phyloP scores from a whole-genome alignment of 2,329 filamentous ascomycete genomes.

The Calonectria multiphialidica region DNA sequence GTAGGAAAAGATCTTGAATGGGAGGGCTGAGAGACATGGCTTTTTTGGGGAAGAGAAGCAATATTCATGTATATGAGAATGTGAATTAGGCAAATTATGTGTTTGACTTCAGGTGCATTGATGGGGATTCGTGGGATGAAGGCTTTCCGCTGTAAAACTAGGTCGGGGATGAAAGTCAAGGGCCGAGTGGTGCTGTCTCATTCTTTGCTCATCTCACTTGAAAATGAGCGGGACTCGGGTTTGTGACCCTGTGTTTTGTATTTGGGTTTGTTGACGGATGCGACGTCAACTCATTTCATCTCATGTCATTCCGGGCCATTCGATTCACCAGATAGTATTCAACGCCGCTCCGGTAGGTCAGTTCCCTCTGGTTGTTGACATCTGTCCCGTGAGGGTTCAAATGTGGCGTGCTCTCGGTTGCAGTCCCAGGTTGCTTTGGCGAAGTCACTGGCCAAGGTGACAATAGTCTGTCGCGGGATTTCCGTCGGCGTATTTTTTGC shows the following conservation, averaged over 20 bases:
- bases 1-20: slow-evolving; percentile 40
- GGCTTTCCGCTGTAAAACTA: background rate
- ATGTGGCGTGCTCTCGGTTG: background rate
- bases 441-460: background rate
- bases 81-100: background rate
- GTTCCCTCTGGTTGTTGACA: background rate
- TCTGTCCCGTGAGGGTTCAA: background rate
- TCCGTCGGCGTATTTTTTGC: background rate
- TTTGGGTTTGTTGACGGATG: slow-evolving; percentile 6
- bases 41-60: background rate
- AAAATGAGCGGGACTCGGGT: slow-evolving; percentile 22
- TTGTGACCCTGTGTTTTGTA: background rate
- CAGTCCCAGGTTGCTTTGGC: background rate
- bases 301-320: slow-evolving; percentile 3
- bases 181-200: background rate
- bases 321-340: background rate
- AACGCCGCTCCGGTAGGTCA: background rate
- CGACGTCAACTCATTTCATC: background rate
- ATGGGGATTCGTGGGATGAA: background rate
- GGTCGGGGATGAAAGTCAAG: background rate
- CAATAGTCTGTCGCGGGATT: background rate
- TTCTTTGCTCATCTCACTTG: slow-evolving; percentile 36
- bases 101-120: background rate
- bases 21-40: slow-evolving; percentile 51
- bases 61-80: background rate